Evolutionary conservation across 2,329 filamentous ascomycete species (phyloP), one percentile per base, ranked within the genome.

Genomic region (Colletotrichum chrysophilum): DNA sequence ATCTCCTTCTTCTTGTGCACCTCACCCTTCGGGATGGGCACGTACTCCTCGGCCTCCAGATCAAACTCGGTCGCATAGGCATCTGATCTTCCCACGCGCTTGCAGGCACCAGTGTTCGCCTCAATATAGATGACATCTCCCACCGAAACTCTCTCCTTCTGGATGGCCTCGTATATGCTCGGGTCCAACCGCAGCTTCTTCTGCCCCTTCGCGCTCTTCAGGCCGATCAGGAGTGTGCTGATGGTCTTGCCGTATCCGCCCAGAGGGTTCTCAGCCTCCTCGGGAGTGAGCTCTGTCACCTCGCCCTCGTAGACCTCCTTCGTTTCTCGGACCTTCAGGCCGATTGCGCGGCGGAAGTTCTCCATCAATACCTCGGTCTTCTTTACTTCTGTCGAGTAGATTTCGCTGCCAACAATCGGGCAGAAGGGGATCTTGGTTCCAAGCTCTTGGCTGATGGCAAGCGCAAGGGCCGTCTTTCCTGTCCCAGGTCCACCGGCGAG

Each of bases 1-100:
- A 99, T 98, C 87, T 99, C 97, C 89, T 99, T 99, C 92, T 98
- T 98, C 92, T 99, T 99, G 89, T 98, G 97, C 70, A 99, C 97
- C 82, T 99, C 97, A 74, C 97, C 97, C 89, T 99, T 99, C 74
- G 97, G 97, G 78, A 99, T 97, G 7, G 97, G 97, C 78, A 99
- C 97, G 85, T 99, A 99, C 87, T 99, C 97, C 86, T 99, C 97
- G 3, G 97, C 97, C 88, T 99, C 97, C 66, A 99, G 92, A 84
- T 99, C 97, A 84, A 99, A 99, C 85, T 99, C 97, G 67, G 97
- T 99, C 32, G 96, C 96, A 85, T 98, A 98, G 32, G 97, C 97
- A 84, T 99, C 97, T 61, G 95, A 98, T 82, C 97, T 92, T 67
- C 97, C 97, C 13, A 99, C 97, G 80, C 97, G 93, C 89, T 99